Base-by-base conservation (phyloP, 148 eudicot genomes). In the Gaultheria prostrata region DNA sequence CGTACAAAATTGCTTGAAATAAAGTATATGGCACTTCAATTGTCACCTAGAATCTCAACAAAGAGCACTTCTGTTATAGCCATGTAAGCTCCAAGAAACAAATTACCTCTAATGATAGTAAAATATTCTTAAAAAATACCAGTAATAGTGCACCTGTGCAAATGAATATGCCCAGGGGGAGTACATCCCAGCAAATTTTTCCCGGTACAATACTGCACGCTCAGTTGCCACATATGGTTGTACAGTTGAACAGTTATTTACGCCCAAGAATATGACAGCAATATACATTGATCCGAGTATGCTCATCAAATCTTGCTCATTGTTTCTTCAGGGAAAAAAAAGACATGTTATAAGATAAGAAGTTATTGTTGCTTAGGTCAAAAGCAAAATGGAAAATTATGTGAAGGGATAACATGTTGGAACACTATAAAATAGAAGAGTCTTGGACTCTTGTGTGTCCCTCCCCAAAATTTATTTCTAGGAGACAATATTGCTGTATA, bases 91-190 rank as follows among this genome's bases (percentile, higher is more conserved):
- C 33, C 14, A 50, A 35, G 59, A 46, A n/a, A 43, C 32, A 8
- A 24, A 70, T 33, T 9, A 8, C 59, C 45, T 48, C 65, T 21
- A 8, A 81, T 11, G 8, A 81, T n/a, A 20, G n/a, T 26, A 69
- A 33, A 1, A 9, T 80, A 14, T 17, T 39, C 69, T 30, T 18
- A 6, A 10, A 26, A n/a, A 54, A 10, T n/a, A 12, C 8, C 35
- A 51, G 50, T 35, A 2, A 69, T 76, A 30, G 8, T 65, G 72
- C 73, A 90, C 92, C 91, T 90, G 92, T 70, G 91, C 89, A 56
- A 90, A 72, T 61, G 91, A 85, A 83, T 89, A 90, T 46, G 91
- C 89, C 83, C 87, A 84, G 11, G 91, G 76, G 13, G 91, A 81
- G 63, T 86, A 86, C 88, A 86, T 86, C 45, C 84, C 88, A 11